Percentiles rank a stretch among this genome's conserved stretches.
These are phyloP conservation scores for Phaffia tasmanica DNA, from an alignment of 768 basidiomycete genomes.

Conservation along the genomic window DNA sequence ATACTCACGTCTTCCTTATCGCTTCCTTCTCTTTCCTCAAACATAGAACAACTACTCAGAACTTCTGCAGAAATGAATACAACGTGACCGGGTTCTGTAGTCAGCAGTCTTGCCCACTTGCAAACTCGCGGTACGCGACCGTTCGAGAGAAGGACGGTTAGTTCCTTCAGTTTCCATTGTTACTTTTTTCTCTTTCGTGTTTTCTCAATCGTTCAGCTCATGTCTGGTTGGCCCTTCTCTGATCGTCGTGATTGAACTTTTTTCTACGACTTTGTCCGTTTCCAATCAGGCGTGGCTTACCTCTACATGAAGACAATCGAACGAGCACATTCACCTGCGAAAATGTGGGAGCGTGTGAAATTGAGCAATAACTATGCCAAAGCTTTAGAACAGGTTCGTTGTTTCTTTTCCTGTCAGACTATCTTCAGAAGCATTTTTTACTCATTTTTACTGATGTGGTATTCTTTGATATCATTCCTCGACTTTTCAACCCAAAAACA, in stretches of 20 bases:
- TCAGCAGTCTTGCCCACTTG: slow-evolving; percentile 91
- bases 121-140: slow-evolving; percentile 96
- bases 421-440: background rate
- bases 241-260: background rate
- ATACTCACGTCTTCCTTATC: background rate
- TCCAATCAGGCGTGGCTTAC: slow-evolving; percentile 59
- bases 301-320: slow-evolving; percentile 97
- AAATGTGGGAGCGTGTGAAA: slow-evolving; percentile 95
- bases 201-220: background rate
- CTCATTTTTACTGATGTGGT: background rate
- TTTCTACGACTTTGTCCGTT: background rate
- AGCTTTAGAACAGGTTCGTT: slow-evolving; percentile 78
- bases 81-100: slow-evolving; percentile 94
- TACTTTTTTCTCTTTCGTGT: background rate
- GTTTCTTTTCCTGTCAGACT: background rate
- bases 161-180: slow-evolving; percentile 5
- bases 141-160: slow-evolving; percentile 88
- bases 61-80: slow-evolving; percentile 97
- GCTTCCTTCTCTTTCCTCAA: background rate
- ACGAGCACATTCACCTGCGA: slow-evolving; percentile 85
- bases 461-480: background rate
- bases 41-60: slow-evolving; percentile 77
- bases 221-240: background rate
- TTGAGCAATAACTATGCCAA: slow-evolving; percentile 89
- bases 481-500: background rate